phyloP scores from a whole-genome alignment of 1,139 yeast species.

The Kurtzmaniella quercitrusa region DNA sequence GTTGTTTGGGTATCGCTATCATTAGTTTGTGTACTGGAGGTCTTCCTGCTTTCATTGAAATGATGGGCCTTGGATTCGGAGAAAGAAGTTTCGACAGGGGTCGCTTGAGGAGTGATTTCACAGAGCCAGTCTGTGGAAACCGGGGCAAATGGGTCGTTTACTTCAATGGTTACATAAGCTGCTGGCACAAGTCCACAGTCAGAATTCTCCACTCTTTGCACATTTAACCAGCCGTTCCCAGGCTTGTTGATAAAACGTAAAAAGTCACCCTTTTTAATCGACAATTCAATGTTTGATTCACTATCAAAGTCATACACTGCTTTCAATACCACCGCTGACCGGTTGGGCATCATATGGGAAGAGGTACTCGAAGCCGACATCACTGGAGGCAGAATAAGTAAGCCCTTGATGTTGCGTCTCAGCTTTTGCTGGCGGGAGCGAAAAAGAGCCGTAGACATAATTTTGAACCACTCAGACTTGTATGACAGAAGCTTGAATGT shows the following conservation, averaged over 20 bases:
- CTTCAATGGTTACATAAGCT: slow-evolving; percentile 33
- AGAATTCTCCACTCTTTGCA: slow-evolving; percentile 25
- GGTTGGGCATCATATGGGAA: slow-evolving; percentile 2
- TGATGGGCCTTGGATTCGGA: not conserved
- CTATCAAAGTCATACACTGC: slow-evolving; percentile 30
- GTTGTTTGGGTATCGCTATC: not conserved
- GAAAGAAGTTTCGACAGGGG: not conserved
- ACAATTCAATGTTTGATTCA: slow-evolving; percentile 23
- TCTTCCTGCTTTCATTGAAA: not conserved
- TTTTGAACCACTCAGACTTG: not conserved
- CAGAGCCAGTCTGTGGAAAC: slow-evolving; percentile 29
- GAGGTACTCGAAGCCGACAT: slow-evolving; percentile 3
- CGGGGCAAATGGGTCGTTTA: slow-evolving; percentile 30
- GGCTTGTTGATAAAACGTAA: slow-evolving; percentile 28
- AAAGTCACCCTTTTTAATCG: slow-evolving; percentile 26
- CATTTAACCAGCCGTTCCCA: slow-evolving; percentile 37
- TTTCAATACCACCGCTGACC: slow-evolving; percentile 19
- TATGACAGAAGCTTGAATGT: too few relatives aligned
- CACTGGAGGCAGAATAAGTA: slow-evolving; percentile 28
- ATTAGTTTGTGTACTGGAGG: not conserved
- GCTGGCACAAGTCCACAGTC: slow-evolving; percentile 31
- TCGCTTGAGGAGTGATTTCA: slow-evolving; percentile 7
- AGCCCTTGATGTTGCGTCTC: slow-evolving; percentile 24
- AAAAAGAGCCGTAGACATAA: slow-evolving; percentile 27
- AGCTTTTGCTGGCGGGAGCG: slow-evolving; percentile 25